Conservation (phyloP, 257 asterid species). For the Agastache rugosa region DNA sequence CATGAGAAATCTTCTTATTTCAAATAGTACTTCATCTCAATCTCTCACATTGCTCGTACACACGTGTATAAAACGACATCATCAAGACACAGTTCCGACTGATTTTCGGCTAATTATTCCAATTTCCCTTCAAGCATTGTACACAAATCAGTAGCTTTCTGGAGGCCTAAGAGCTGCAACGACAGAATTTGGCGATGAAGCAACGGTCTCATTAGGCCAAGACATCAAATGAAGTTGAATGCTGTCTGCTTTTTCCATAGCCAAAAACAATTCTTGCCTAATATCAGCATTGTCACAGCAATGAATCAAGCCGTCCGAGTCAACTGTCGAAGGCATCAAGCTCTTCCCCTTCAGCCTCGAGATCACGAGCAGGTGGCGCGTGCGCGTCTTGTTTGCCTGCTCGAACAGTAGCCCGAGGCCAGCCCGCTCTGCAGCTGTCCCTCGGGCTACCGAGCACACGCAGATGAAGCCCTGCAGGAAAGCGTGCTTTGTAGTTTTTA, state of each 20-base stretch:
- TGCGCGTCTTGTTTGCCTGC: constrained; percentile 43
- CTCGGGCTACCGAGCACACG: constrained; percentile 45
- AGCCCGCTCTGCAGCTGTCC: constrained; percentile 60
- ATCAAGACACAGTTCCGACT: neutral
- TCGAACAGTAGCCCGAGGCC: constrained; percentile 51
- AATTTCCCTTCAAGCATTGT: neutral
- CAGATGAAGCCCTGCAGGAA: constrained; percentile 47
- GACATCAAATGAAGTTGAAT: constrained; percentile 55
- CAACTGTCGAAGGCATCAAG: constrained; percentile 55
- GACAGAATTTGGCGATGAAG: constrained; percentile 26
- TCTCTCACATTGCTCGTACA: too few species aligned
- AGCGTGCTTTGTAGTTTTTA: neutral
- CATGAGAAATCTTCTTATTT: too few species aligned
- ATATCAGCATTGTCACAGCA: constrained; percentile 57
- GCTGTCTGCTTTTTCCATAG: constrained; percentile 48
- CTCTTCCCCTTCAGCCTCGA: constrained; percentile 67
- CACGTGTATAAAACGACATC: neutral
- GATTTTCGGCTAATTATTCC: neutral
- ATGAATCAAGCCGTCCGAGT: constrained; percentile 51
- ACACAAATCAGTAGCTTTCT: neutral
- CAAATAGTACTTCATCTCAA: too few species aligned
- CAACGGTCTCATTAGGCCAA: constrained; percentile 47
- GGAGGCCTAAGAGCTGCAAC: constrained; percentile 56
- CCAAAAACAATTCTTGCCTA: constrained; percentile 43
- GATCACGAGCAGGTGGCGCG: constrained; percentile 45